Evolutionary conservation across 2,329 filamentous ascomycete genomes (phyloP), one percentile per base, ranked within the genome.

Genomic region (Shiraia bambusicola): DNA sequence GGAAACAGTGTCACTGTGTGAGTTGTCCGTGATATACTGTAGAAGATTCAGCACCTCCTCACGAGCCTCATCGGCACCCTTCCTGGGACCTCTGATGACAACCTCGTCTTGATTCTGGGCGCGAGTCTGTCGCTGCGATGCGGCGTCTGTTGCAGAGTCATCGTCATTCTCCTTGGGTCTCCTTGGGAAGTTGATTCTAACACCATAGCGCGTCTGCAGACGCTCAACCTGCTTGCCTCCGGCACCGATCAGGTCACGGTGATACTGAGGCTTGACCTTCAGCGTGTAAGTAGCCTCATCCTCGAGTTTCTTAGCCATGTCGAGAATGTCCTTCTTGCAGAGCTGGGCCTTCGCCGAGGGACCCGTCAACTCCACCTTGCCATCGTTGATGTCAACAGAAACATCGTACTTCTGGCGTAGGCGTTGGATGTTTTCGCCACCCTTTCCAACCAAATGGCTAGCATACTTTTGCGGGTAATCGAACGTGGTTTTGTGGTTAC

Each of bases 401-500:
- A 87, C 83, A 60, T 86, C 83, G 45, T 83, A 83, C 59, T 86
- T 83, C 29, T 86, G 83, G 24, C 82, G 79, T 32, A 85, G 71
- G 57, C 82, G 82, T 63, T 82, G 83, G 66, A 86, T 84, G 65
- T 85, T 86, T 58, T 84, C 81, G 37, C 83, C 83, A 28, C 77
- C 76, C 60, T 79, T 80, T 45, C 83, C 83, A 47, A 87, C 85
- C 16, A 87, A 79, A 65, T 95, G 86, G 69, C 95, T 95, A 50
- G 91, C 90, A 63, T 83, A 94, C 71, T 95, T 94, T 66, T 95
- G 88, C 6, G 92, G 92, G 74, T 95, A 98, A 50, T 95, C 89
- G 55, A 97, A 97, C 17, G 80, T 82, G 45, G 88, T 75, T 2
- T 83, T 90, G 71, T 91, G 94, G 31, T 88, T 90, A 45, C 92